Evolutionary conservation across 139 green algal species (phyloP), one percentile per base, ranked within the genome.

Genomic region (Haematococcus sp.): DNA sequence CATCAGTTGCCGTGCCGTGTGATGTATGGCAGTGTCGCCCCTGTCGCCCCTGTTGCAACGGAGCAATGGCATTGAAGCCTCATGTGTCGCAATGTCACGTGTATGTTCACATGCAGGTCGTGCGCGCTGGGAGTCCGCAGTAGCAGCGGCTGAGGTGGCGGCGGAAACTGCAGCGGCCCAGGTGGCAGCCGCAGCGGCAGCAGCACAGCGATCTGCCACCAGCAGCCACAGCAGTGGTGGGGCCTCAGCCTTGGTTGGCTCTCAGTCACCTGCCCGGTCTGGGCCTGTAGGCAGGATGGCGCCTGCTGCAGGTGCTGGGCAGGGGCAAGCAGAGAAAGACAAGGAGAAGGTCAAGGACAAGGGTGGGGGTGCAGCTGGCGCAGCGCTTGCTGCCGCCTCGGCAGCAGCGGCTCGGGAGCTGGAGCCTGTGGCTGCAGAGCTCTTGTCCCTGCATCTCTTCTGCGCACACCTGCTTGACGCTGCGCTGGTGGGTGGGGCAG

Each of bases 391-490:
- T 65, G 31, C 46, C 28, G n/a, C 49, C 28, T 51, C 31, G 44
- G 68, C 19, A 31, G 31, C 68, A 46, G 58, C 58, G 15, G 11
- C 23, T 11, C 2, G n/a, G 3, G 58, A 35, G 58, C 17, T 51
- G 3, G 17, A 64, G 51, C 31, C 46, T 4, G n/a, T 27, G 7
- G 30, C 31, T 3, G 68, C 32, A 51, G 31, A 51, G 17, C 30
- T 67, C 2, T 30, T 75, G 68, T 54, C 54, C 49, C 68, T 70
- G 59, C 28, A 19, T 33, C 27, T 40, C 54, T 73, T 67, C 60
- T 77, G 73, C 46, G 31, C 56, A 22, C 60, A 35, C 11, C 22
- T 40, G 58, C 32, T 64, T 51, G 60, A 40, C 28, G 51, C 58
- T 17, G 66, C 66, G 0, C 54, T 77, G 19, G 52, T 49, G 40